Percentiles rank a stretch among this genome's conserved stretches.
These are phyloP conservation scores for Citrus australasica DNA, from an alignment of 345 rosid genomes.

Conservation along the genomic window DNA sequence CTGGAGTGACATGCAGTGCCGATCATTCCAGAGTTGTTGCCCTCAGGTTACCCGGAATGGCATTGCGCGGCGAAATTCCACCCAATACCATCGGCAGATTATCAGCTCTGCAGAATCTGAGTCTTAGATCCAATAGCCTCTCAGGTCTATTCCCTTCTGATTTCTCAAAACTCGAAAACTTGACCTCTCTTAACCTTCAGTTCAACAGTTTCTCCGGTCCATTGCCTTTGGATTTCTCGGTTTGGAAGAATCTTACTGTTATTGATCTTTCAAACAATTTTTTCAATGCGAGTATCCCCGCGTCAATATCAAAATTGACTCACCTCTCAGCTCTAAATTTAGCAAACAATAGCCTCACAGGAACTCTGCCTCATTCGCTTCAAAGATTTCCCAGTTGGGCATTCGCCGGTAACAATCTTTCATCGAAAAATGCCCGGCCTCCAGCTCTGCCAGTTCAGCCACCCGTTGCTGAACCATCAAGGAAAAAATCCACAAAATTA, in stretches of 20 bases:
- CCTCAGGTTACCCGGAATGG: slow-evolving; percentile 59
- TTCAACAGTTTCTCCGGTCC: slow-evolving; percentile 62
- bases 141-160: slow-evolving; percentile 67
- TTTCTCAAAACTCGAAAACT: slow-evolving; percentile 49
- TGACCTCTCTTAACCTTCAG: slow-evolving; percentile 67
- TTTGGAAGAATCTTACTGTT: slow-evolving; percentile 56
- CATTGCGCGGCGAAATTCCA: slow-evolving; percentile 51
- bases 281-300: slow-evolving; percentile 63
- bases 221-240: slow-evolving; percentile 61
- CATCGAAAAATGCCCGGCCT: slow-evolving; percentile 31
- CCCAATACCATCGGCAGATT: slow-evolving; percentile 55
- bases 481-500: slow-evolving; percentile 30
- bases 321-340: slow-evolving; percentile 50
- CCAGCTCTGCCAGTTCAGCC: slow-evolving; percentile 38
- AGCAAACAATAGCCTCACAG: slow-evolving; percentile 66
- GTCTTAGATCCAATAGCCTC: slow-evolving; percentile 71
- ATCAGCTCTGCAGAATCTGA: slow-evolving; percentile 53
- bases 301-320: slow-evolving; percentile 46
- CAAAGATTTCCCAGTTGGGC: slow-evolving; percentile 60
- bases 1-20: slow-evolving; percentile 64
- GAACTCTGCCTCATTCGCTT: slow-evolving; percentile 58
- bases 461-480: slow-evolving; percentile 31
- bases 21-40: slow-evolving; percentile 51
- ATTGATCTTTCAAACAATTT: slow-evolving; percentile 62
- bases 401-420: slow-evolving; percentile 61